Evolutionary conservation across 306 rosid species (phyloP).

Genomic region (apple (Malus domestica)): ASM211411v1 NC_041790.1:16641001-16641500

Average conservation of each 20-base stretch:
- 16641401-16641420: too few relatives aligned
- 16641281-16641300: background rate
- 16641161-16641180: conserved; percentile 2
- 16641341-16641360: too few relatives aligned
- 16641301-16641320: background rate
- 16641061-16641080: background rate
- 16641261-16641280: background rate
- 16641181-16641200: conserved; percentile 25
- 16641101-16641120: conserved; percentile 25
- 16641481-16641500: too few relatives aligned
- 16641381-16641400: too few relatives aligned
- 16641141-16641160: conserved; percentile 35
- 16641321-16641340: background rate
- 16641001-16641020: background rate
- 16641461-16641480: too few relatives aligned
- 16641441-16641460: too few relatives aligned
- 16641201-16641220: conserved; percentile 20
- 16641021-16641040: conserved; percentile 15
- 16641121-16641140: conserved; percentile 1
- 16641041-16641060: conserved; percentile 22
- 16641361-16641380: too few relatives aligned
- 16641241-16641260: conserved; percentile 24
- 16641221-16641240: conserved; percentile 18
- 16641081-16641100: background rate
- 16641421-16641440: too few relatives aligned